Base-by-base conservation (phyloP, 495 filamentous ascomycete genomes). In the Lichenothelia convexa region DNA sequence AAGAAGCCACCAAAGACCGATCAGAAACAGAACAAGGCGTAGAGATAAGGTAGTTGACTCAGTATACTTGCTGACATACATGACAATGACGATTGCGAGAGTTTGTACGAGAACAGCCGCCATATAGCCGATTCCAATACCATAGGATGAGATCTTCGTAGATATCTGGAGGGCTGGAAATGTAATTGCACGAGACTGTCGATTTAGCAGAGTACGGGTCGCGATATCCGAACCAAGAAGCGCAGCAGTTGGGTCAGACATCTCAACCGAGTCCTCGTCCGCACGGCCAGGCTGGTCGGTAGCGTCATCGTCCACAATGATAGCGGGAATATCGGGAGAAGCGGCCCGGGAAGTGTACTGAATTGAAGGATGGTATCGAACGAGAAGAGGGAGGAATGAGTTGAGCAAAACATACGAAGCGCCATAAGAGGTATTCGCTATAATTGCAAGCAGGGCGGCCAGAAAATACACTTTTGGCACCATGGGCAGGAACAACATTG, bases 1-100 rank as follows among this genome's bases (percentile, higher is more conserved):
- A 23, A 72, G 35, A 35, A 89, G 75, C 89, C 89, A 95, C 89
- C 89, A 97, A n/a, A 73, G 54, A 11, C 89, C 89, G 34, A 94
- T 73, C 26, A 83, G 50, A 48, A 91, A 86, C 7, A 97, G 65
- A 3, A 86, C 50, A 15, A 49, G 41, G 2, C 45, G 38, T 15
- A 55, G 48, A 5, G 37, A 61, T 36, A 38, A 44, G 42, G 45
- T 36, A 1, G 41, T 32, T 4, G 41, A 42, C 17, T 39, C 42
- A 5, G 41, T 53, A 16, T 26, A 7, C 21, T 40, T 36, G 26
- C 58, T 40, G 39, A 59, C 46, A 16, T 26, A 7, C 21, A 42
- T 36, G 26, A 59, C 42, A 37, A 59, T 47, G 38, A 54, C 13
- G 37, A 61, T 49, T 15, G 54, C 46, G 19, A 58, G 32, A 33